Evolutionary conservation across 2,329 filamentous ascomycete species (phyloP).

Genomic region (Aotearoamyces nothofagi): DNA sequence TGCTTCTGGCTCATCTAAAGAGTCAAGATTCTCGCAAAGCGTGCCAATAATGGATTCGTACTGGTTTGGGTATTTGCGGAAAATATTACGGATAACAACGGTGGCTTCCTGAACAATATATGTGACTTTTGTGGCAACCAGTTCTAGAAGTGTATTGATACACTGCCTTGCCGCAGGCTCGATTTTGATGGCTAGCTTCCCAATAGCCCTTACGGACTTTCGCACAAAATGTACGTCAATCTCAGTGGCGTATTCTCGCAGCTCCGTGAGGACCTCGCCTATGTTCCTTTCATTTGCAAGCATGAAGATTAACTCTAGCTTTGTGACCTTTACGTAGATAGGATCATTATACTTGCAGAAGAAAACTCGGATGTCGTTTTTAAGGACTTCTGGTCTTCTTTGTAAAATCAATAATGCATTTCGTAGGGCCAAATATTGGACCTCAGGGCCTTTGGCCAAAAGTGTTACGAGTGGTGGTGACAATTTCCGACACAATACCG

Average conservation of each 20-base stretch:
- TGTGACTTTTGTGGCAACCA: conserved; percentile 94
- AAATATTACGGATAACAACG: conserved; percentile 97
- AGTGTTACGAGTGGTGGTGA: conserved; percentile 91
- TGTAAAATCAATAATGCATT: conserved; percentile 93
- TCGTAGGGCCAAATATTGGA: conserved; percentile 90
- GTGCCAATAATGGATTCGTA: conserved; percentile 97
- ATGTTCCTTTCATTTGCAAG: conserved; percentile 92
- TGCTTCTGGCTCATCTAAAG: conserved; percentile 89
- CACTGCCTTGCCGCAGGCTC: conserved; percentile 82
- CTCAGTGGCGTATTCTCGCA: conserved; percentile 93
- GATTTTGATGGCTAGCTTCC: conserved; percentile 97
- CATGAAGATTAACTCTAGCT: conserved; percentile 98
- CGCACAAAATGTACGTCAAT: conserved; percentile 98
- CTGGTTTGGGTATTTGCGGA: conserved; percentile 96
- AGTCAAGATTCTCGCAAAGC: conserved; percentile 90
- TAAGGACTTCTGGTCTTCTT: conserved; percentile 77
- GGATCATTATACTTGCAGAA: conserved; percentile 99
- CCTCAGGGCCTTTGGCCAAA: conserved; percentile 88
- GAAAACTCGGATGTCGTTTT: conserved; percentile 95
- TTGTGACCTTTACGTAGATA: conserved; percentile 98
- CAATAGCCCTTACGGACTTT: conserved; percentile 93
- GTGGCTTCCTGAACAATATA: conserved; percentile 99
- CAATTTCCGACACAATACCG: conserved; percentile 75
- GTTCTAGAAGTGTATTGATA: conserved; percentile 81
- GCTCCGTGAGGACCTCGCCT: conserved; percentile 80